Conservation (phyloP, 306 rosid species). For the Medicago ruthenica region DNA sequence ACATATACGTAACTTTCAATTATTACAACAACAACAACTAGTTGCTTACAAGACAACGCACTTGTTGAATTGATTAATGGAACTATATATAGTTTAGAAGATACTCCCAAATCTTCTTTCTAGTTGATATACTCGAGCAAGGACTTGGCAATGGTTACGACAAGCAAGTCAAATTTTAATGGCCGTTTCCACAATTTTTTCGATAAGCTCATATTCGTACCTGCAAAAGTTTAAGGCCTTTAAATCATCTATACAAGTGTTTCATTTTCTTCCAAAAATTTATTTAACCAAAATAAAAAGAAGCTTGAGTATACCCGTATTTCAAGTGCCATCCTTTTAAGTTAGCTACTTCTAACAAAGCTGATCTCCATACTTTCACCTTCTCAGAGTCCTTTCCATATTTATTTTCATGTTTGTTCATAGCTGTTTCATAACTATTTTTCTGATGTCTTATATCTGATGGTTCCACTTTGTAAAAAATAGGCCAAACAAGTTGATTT, state of each 20-base stretch:
- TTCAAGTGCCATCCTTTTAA: slow-evolving; percentile 18
- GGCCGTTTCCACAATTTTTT: neutral
- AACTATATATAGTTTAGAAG: too few species aligned
- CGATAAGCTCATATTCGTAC: neutral
- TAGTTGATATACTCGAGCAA: neutral
- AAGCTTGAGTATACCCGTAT: neutral
- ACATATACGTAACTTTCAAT: too few species aligned
- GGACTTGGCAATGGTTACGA: neutral
- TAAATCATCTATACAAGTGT: too few species aligned
- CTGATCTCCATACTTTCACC: slow-evolving; percentile 26
- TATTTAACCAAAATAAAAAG: neutral
- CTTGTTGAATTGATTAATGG: too few species aligned
- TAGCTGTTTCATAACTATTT: slow-evolving; percentile 17
- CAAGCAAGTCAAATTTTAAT: neutral
- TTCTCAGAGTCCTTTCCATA: neutral
- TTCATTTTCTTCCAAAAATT: neutral
- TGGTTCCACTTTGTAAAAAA: too few species aligned
- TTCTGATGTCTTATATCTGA: slow-evolving; percentile 16
- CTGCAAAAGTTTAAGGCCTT: neutral
- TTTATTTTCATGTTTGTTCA: neutral
- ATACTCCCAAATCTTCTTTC: too few species aligned
- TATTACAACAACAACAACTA: too few species aligned
- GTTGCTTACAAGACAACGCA: too few species aligned
- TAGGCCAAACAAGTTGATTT: too few species aligned
- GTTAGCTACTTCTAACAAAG: slow-evolving; percentile 2